phyloP scores from a whole-genome alignment of 495 filamentous ascomycete species.

The Bryoglossum gracile region DNA sequence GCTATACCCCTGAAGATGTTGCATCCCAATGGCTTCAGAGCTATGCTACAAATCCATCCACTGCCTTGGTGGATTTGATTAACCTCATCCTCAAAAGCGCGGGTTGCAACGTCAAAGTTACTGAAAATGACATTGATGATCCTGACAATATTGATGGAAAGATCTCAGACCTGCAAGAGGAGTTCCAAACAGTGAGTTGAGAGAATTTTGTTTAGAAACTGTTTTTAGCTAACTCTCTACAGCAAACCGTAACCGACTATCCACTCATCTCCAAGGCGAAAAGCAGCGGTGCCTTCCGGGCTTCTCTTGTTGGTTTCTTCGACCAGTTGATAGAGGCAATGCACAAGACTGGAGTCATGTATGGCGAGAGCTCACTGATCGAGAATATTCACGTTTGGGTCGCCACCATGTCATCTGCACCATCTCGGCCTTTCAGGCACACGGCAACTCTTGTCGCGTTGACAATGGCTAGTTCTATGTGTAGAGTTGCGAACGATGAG shows the following conservation, averaged over 20 bases:
- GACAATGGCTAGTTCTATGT: slow-evolving; percentile 63
- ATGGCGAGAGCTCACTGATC: slow-evolving; percentile 64
- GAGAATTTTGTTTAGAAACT: not conserved
- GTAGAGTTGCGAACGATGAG: slow-evolving; percentile 51
- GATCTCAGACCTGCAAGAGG: slow-evolving; percentile 70
- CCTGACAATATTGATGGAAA: slow-evolving; percentile 66
- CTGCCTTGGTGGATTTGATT: slow-evolving; percentile 72
- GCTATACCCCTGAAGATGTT: slow-evolving; percentile 61
- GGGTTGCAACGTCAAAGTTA: slow-evolving; percentile 69
- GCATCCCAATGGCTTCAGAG: slow-evolving; percentile 70
- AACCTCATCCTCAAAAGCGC: slow-evolving; percentile 82
- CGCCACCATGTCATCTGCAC: slow-evolving; percentile 73
- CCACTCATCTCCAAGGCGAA: slow-evolving; percentile 81
- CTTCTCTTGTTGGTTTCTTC: slow-evolving; percentile 71
- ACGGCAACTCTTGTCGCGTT: slow-evolving; percentile 79
- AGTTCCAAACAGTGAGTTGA: slow-evolving; percentile 58
- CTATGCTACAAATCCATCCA: slow-evolving; percentile 60
- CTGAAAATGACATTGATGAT: slow-evolving; percentile 73
- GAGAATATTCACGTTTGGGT: slow-evolving; percentile 86
- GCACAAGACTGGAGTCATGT: slow-evolving; percentile 66
- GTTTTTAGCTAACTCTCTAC: not conserved
- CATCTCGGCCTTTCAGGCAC: slow-evolving; percentile 81
- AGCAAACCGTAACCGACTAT: slow-evolving; percentile 78
- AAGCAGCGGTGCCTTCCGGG: slow-evolving; percentile 63
- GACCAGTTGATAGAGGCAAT: slow-evolving; percentile 62